A percentile compares a stretch with the other conserved stretches of the same genome.
Conservation (phyloP, 495 filamentous ascomycete genomes). For the Tuber indicum region DNA sequence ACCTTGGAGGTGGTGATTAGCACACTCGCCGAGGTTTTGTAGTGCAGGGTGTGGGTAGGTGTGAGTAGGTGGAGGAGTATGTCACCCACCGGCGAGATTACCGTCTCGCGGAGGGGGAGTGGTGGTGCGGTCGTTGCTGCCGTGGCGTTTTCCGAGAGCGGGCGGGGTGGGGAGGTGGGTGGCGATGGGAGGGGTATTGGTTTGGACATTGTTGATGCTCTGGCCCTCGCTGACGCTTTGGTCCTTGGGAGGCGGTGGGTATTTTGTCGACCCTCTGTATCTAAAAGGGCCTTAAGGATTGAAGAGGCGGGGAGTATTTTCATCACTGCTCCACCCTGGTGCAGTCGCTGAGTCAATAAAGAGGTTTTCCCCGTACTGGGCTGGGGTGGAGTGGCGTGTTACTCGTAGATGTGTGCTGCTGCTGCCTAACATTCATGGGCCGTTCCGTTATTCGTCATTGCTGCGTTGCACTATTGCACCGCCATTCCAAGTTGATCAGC, state of each 20-base stretch:
- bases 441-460: not conserved
- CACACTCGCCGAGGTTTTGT: not conserved
- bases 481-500: no score
- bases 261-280: no score
- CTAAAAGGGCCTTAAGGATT: not conserved
- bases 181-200: not conserved
- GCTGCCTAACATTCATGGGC: not conserved
- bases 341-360: not conserved
- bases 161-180: not conserved
- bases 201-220: not conserved
- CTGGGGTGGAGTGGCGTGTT: not conserved
- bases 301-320: not conserved
- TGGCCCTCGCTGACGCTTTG: not conserved
- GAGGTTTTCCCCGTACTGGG: not conserved
- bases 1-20: constrained; percentile 22
- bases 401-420: not conserved
- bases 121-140: not conserved
- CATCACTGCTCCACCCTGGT: not conserved
- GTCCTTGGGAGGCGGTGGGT: not conserved
- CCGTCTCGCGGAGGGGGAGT: not conserved
- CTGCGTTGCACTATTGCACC: not conserved
- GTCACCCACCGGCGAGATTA: not conserved
- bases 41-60: not conserved
- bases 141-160: not conserved
- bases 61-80: not conserved